Conservation (phyloP, 2,329 filamentous ascomycete genomes). For the Chrysoporthe austroafricana region DNA sequence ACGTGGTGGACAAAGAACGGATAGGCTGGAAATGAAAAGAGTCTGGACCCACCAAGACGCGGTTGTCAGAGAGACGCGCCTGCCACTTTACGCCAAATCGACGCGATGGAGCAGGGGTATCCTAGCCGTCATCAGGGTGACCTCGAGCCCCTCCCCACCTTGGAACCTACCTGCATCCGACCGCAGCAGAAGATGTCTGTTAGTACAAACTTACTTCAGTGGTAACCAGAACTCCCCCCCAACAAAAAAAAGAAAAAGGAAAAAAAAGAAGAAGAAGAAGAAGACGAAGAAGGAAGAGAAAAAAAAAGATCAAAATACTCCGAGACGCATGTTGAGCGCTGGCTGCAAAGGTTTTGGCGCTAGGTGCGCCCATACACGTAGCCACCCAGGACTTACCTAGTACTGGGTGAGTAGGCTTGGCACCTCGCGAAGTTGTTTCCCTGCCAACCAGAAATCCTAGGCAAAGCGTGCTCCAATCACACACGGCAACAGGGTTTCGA, state of each 20-base stretch:
- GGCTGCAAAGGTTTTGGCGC: background rate
- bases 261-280: no score
- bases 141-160: background rate
- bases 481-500: background rate
- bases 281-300: background rate
- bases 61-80: conserved; percentile 18
- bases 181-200: background rate
- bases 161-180: background rate
- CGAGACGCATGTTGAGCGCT: no score
- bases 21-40: background rate
- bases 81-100: conserved; percentile 17
- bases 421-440: background rate
- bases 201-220: background rate
- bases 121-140: background rate
- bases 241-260: no score
- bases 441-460: background rate
- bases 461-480: conserved; percentile 2
- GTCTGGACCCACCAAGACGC: conserved; percentile 7
- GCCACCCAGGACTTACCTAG: background rate
- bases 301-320: background rate
- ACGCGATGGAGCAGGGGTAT: background rate
- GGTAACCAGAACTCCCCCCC: no score
- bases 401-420: background rate
- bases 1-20: background rate
- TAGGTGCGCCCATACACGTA: background rate